Base-by-base conservation (phyloP, 306 rosid genomes). In the Pyrus betulifolia region DNA sequence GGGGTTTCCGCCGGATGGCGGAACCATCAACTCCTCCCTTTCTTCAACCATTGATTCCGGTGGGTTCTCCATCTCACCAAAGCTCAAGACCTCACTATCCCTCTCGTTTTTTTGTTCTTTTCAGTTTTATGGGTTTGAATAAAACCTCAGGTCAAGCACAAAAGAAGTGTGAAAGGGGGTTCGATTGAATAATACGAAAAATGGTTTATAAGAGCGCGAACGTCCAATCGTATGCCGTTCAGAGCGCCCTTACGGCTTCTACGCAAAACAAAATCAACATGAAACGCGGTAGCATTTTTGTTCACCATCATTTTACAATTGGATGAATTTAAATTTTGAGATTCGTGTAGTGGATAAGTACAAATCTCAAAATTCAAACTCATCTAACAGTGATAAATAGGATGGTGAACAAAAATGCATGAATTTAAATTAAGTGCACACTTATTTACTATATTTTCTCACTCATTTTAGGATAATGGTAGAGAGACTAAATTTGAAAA, bases 1-100 rank as follows among this genome's bases (percentile, higher is more conserved):
- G 76, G 86, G 83, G 25, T 58, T 77, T 1, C 86, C 85, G n/a
- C 86, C 88, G 13, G 67, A 76, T 3, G 88, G 88, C 42, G 93
- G 84, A 80, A 90, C 78, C 89, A 90, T 88, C 25, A 76, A 2
- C 51, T 72, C 84, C 35, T 86, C 70, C 33, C 82, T 86, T 54
- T 42, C 72, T 25, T 84, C 89, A 45, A 83, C 77, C 4, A 79
- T 74, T 51, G 79, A 35, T 54, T 77, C 74, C n/a, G 11, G 1
- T 61, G 68, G 51, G 11, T 30, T 38, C 25, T 55, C 61, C 77
- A 79, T 78, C 23, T 42, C 45, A 15, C 19, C 40, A 15, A 25
- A 60, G 65, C 30, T 25, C 33, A 60, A 60, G 65, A 60, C 3
- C n/a, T 25, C 13, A 11, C 18, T 60, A 17, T 12, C 31, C 4